Conservation (phyloP, 1,139 yeast species). For the Hemisphaericaspora xylofermentans region DNA sequence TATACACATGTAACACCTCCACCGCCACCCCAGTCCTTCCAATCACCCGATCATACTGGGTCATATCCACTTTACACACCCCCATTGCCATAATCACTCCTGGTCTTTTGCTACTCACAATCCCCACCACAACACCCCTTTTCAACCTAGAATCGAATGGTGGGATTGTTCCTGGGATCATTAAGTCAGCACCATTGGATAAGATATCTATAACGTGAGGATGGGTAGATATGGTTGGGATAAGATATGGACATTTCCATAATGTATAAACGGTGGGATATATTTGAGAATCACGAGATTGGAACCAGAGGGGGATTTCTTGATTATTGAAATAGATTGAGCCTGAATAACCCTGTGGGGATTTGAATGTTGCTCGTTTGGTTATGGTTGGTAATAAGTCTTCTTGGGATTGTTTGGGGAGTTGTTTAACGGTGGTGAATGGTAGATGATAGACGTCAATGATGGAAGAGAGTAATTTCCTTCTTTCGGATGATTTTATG, state of each 20-base stretch:
- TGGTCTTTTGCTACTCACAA: slow-evolving; percentile 63
- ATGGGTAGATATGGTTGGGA: slow-evolving; percentile 73
- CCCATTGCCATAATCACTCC: slow-evolving; percentile 77
- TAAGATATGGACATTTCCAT: slow-evolving; percentile 66
- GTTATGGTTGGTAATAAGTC: slow-evolving; percentile 57
- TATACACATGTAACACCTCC: slow-evolving; percentile 50
- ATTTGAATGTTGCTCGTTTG: slow-evolving; percentile 65
- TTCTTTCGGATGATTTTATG: slow-evolving; percentile 78
- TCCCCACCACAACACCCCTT: slow-evolving; percentile 65
- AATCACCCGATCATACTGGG: slow-evolving; percentile 39
- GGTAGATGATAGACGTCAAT: slow-evolving; percentile 47
- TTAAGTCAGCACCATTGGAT: slow-evolving; percentile 79
- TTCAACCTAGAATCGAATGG: slow-evolving; percentile 58
- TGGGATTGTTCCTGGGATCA: slow-evolving; percentile 87
- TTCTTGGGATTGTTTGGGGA: slow-evolving; percentile 20
- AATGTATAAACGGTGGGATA: slow-evolving; percentile 73
- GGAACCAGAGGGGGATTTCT: slow-evolving; percentile 74
- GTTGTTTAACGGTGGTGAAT: background rate
- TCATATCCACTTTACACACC: slow-evolving; percentile 52
- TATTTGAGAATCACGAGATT: slow-evolving; percentile 51
- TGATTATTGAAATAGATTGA: slow-evolving; percentile 62
- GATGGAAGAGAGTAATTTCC: slow-evolving; percentile 53
- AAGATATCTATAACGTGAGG: slow-evolving; percentile 64
- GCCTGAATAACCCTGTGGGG: slow-evolving; percentile 56
- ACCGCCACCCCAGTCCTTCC: slow-evolving; percentile 73